A percentile compares a stretch with the other conserved stretches of the same genome.
phyloP scores from a whole-genome alignment of 225 moss, liverwort and hornwort genomes.

The Neckera pumila region DNA sequence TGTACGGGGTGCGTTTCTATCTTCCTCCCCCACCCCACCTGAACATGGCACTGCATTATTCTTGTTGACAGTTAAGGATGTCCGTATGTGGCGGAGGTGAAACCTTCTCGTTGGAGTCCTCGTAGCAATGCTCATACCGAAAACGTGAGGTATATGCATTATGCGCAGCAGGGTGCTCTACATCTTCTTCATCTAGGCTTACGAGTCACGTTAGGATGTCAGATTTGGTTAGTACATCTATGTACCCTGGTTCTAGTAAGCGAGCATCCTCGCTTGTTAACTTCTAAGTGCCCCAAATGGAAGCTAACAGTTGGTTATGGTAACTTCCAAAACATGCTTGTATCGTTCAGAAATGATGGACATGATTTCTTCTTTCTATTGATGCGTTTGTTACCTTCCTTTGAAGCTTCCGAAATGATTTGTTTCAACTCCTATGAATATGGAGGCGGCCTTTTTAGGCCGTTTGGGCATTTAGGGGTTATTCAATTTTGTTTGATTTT shows the following conservation, averaged over 20 bases:
- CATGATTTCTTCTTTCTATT: not conserved
- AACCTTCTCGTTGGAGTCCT: not conserved
- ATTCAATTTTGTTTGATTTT: not conserved
- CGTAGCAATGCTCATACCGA: not conserved
- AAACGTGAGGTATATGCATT: not conserved
- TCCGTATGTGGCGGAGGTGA: not conserved
- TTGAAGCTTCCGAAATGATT: not conserved
- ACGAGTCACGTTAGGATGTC: not conserved
- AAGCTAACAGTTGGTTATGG: not conserved
- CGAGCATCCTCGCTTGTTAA: not conserved
- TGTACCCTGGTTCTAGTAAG: not conserved
- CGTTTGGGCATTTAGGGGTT: not conserved
- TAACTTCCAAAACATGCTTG: not conserved
- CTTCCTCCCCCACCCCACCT: not conserved
- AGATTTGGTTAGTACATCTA: slow-evolving; percentile 4
- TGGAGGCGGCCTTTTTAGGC: not conserved
- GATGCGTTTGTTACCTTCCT: not conserved
- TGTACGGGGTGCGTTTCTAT: slow-evolving; percentile 31
- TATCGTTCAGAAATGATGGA: not conserved
- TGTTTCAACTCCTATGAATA: not conserved
- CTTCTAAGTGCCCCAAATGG: not conserved
- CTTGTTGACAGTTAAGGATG: not conserved
- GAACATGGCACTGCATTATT: slow-evolving; percentile 3
- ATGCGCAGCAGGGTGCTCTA: not conserved
- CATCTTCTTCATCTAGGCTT: not conserved